These are phyloP conservation scores for Ulota crispa DNA, from an alignment of 225 moss, liverwort and hornwort species.

Conservation along the genomic window DNA sequence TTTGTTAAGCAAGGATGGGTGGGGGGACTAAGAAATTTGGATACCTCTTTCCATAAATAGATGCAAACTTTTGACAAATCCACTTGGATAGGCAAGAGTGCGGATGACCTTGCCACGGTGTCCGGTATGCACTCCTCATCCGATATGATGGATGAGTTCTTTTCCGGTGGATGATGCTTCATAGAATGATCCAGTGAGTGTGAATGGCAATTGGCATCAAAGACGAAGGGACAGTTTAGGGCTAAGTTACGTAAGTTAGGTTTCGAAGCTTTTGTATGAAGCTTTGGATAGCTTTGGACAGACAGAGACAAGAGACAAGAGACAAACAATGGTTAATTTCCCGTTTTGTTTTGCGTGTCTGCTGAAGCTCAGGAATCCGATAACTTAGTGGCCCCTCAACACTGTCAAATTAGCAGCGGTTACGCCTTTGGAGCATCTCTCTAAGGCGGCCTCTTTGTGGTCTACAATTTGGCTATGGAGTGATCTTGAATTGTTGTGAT, in stretches of 20 bases:
- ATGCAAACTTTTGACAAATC: too few species aligned
- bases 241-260: not conserved
- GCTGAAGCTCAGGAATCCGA: not conserved
- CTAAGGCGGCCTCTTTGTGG: too few species aligned
- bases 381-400: not conserved
- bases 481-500: not conserved
- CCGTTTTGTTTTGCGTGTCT: not conserved
- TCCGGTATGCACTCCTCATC: too few species aligned
- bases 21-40: too few species aligned
- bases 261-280: not conserved
- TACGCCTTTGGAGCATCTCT: not conserved
- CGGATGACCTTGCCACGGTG: too few species aligned
- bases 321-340: not conserved
- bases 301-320: not conserved
- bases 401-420: not conserved
- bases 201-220: accelerated
- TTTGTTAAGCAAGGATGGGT: too few species aligned
- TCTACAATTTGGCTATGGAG: not conserved
- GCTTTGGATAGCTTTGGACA: not conserved
- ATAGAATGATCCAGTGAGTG: accelerated
- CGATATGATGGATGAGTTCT: too few species aligned
- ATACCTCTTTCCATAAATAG: too few species aligned
- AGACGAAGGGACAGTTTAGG: not conserved
- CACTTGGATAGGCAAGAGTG: too few species aligned
- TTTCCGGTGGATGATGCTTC: not conserved